phyloP scores from a whole-genome alignment of 2,329 filamentous ascomycete species.

The Bipolaris oryzae region DNA sequence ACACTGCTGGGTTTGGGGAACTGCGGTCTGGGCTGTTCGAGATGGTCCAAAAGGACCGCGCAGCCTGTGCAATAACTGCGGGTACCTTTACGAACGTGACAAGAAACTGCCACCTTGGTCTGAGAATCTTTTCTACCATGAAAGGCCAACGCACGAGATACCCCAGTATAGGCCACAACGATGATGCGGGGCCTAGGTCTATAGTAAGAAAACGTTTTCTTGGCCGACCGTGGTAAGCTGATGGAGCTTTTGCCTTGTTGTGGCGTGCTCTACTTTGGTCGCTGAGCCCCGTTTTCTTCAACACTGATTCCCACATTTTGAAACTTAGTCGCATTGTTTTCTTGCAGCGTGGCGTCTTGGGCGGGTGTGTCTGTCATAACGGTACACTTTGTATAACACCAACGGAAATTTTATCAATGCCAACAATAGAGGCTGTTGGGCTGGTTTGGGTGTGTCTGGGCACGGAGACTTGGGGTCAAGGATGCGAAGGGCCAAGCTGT shows the following conservation, averaged over 20 bases:
- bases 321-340: conserved; percentile 7
- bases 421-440: background rate
- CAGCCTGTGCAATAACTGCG: conserved; percentile 91
- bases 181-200: background rate
- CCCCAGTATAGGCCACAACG: conserved; percentile 29
- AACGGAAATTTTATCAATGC: background rate
- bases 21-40: conserved; percentile 90
- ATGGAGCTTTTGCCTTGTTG: background rate
- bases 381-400: background rate
- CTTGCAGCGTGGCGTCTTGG: conserved; percentile 12
- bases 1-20: conserved; percentile 87
- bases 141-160: conserved; percentile 43
- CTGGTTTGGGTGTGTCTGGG: background rate
- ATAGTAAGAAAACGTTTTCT: background rate
- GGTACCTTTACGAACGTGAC: conserved; percentile 85
- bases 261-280: background rate
- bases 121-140: conserved; percentile 67
- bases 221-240: conserved; percentile 1
- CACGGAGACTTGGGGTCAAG: background rate
- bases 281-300: background rate
- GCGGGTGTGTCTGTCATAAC: background rate
- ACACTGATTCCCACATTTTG: background rate
- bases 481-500: too few relatives aligned
- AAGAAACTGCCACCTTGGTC: conserved; percentile 80
- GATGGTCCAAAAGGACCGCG: conserved; percentile 86